Evolutionary conservation across 768 basidiomycete genomes (phyloP).

Genomic region (Lactarius sanguifluus): DNA sequence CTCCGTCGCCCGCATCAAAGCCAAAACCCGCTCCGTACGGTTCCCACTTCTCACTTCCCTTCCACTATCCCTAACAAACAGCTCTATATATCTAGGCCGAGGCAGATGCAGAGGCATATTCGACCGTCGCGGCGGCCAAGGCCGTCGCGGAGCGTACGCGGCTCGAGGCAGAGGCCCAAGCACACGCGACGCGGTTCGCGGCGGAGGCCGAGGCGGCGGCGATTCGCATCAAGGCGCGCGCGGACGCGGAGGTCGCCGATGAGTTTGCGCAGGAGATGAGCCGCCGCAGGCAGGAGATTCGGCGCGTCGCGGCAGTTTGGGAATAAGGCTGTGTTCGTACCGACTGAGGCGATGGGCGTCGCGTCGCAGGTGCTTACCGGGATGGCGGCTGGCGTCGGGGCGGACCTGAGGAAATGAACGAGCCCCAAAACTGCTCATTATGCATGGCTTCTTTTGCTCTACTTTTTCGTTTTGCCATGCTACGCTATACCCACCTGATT

Average conservation of each 20-base stretch:
- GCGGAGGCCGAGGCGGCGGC: slow-evolving; percentile 77
- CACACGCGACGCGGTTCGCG: slow-evolving; percentile 72
- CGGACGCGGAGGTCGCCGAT: slow-evolving; percentile 61
- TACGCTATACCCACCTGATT: not conserved
- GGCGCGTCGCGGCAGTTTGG: slow-evolving; percentile 66
- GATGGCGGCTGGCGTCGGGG: slow-evolving; percentile 71
- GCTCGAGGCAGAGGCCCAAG: slow-evolving; percentile 76
- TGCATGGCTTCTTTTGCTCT: not conserved
- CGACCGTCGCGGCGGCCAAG: slow-evolving; percentile 68
- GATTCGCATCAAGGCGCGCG: slow-evolving; percentile 58
- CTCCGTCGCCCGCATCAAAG: slow-evolving; percentile 74
- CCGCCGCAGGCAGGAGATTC: slow-evolving; percentile 62
- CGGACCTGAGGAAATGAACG: slow-evolving; percentile 14
- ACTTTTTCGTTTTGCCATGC: not conserved
- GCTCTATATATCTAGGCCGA: slow-evolving; percentile 45
- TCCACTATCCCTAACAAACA: not conserved
- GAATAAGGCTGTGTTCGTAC: slow-evolving; percentile 65
- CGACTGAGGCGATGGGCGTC: slow-evolving; percentile 56
- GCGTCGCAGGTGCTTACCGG: slow-evolving; percentile 62
- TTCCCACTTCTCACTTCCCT: not conserved
- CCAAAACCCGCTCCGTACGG: slow-evolving; percentile 53
- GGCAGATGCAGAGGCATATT: slow-evolving; percentile 76
- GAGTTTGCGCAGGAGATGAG: slow-evolving; percentile 77
- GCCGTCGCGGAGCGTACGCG: slow-evolving; percentile 63
- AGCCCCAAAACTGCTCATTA: not conserved